A percentile compares a stretch with the other conserved stretches of the same genome.
Conservation (phyloP, 1,139 yeast genomes). For the Geotrichum bryndzae region DNA sequence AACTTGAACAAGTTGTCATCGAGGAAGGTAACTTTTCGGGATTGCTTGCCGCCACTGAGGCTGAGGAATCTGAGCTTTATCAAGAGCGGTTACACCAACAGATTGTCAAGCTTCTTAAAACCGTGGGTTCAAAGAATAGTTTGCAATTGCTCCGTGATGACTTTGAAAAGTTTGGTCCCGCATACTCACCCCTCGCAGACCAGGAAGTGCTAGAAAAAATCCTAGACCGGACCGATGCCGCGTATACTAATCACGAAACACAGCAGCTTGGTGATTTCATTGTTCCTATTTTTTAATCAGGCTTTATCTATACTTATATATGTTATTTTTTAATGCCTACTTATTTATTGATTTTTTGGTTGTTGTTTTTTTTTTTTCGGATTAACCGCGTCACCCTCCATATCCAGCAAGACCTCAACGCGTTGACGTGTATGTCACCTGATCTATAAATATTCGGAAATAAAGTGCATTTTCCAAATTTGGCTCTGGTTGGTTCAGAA, state of each 20-base stretch:
- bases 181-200: neutral
- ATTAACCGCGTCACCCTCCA: no score
- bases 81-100: constrained; percentile 14
- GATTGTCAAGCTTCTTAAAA: neutral
- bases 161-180: neutral
- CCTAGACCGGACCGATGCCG: constrained; percentile 2
- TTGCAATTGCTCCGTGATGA: neutral
- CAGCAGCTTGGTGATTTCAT: neutral
- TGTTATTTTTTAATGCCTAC: neutral
- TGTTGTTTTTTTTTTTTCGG: no score
- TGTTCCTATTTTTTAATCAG: neutral
- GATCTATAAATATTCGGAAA: no score
- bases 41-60: constrained; percentile 28
- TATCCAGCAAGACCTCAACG: no score
- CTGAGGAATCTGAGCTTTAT: neutral
- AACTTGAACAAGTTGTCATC: constrained; percentile 74
- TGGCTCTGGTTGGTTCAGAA: no score
- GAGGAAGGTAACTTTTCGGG: constrained; percentile 72
- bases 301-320: neutral
- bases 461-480: no score
- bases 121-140: neutral
- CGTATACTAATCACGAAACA: neutral
- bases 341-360: neutral
- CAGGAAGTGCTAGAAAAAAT: neutral
- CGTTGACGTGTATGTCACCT: no score